A percentile compares a stretch with the other conserved stretches of the same genome.
Conservation (phyloP, 106 monocot genomes). For the Triglochin maritima region DNA sequence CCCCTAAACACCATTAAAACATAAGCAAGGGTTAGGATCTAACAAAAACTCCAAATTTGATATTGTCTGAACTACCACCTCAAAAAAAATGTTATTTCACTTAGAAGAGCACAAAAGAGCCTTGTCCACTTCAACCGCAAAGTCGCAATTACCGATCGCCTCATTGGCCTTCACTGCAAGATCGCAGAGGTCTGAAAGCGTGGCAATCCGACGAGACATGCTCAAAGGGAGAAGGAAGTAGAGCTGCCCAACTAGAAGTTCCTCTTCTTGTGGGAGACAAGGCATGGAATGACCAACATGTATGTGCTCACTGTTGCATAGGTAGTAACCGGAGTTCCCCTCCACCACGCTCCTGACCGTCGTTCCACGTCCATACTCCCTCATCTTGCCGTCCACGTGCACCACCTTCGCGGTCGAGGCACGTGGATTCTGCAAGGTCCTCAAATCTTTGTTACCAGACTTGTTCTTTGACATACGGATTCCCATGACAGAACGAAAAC, state of each 20-base stretch:
- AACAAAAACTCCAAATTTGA: too few relatives aligned
- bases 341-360: conserved; percentile 2
- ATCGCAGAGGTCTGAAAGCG: conserved; percentile 16
- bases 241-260: conserved; percentile 13
- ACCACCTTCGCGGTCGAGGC: neutral
- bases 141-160: neutral
- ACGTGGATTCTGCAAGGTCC: too few relatives aligned
- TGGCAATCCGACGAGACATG: neutral
- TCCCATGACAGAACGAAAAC: too few relatives aligned
- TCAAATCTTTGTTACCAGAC: too few relatives aligned
- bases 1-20: too few relatives aligned
- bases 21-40: too few relatives aligned
- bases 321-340: conserved; percentile 10
- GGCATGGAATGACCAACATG: conserved; percentile 3
- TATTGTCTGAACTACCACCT: too few relatives aligned
- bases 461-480: too few relatives aligned
- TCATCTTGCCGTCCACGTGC: conserved; percentile 3
- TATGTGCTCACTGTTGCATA: conserved; percentile 16
- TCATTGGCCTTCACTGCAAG: conserved; percentile 13
- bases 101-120: too few relatives aligned
- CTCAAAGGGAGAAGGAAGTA: conserved; percentile 13
- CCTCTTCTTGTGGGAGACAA: neutral
- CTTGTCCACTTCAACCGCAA: too few relatives aligned
- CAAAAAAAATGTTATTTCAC: too few relatives aligned
- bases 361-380: conserved; percentile 4